Conservation (phyloP, 257 asterid species). For the Galeopsis tetrahit region DNA sequence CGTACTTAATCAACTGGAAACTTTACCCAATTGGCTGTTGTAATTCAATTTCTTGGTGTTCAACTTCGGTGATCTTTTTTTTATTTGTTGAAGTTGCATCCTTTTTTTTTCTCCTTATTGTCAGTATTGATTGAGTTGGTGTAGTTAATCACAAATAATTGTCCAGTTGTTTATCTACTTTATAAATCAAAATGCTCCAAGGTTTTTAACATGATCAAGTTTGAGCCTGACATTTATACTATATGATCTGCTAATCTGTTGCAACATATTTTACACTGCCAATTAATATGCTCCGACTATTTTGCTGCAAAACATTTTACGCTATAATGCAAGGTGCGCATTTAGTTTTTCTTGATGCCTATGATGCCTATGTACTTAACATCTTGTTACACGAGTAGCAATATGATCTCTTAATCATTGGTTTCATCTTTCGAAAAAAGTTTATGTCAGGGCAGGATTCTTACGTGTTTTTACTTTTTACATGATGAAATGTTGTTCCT, state of each 20-base stretch:
- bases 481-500: conserved; percentile 18
- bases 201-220: not conserved
- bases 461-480: conserved; percentile 29
- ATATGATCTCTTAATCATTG: conserved; percentile 14
- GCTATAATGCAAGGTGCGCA: not conserved
- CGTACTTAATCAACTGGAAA: conserved; percentile 5
- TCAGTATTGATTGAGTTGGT: not conserved
- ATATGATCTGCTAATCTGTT: not conserved
- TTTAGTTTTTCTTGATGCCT: not conserved
- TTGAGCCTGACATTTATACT: not conserved
- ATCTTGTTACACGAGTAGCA: not conserved
- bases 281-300: conserved; percentile 19
- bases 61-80: not conserved
- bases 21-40: not conserved
- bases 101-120: not conserved
- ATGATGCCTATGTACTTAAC: conserved; percentile 5
- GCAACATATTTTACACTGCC: not conserved
- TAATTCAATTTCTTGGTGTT: not conserved
- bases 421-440: conserved; percentile 23
- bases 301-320: conserved; percentile 5
- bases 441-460: conserved; percentile 25
- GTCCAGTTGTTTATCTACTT: not conserved
- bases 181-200: not conserved
- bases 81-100: not conserved
- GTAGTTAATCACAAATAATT: not conserved